phyloP scores from a whole-genome alignment of 2,329 filamentous ascomycete species.

The Rhynchosporium secalis region DNA sequence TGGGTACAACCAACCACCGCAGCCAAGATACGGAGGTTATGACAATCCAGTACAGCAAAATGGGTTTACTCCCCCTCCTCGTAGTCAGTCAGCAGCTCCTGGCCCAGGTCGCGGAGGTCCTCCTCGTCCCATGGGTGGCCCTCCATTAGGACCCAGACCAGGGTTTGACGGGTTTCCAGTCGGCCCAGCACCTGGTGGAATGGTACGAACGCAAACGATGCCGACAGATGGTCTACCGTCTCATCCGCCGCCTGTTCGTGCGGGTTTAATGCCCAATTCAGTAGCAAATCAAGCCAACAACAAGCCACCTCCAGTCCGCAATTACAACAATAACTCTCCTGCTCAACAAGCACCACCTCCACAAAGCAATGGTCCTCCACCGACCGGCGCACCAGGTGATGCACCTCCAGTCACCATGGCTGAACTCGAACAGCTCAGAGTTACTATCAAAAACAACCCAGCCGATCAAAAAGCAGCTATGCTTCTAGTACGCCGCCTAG shows the following conservation, averaged over 20 bases:
- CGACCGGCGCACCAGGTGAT: constrained; percentile 15
- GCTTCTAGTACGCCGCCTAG: constrained; percentile 75
- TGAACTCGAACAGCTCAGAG: constrained; percentile 74
- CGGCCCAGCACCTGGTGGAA: constrained; percentile 29
- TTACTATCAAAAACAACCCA: constrained; percentile 68
- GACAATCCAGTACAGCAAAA: constrained; percentile 27
- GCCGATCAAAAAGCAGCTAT: constrained; percentile 72
- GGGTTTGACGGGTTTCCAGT: constrained; percentile 28
- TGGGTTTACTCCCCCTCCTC: constrained; percentile 33
- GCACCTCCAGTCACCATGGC: constrained; percentile 64
- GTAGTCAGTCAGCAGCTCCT: constrained; percentile 36
- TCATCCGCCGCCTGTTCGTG: constrained; percentile 63
- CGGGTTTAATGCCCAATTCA: constrained; percentile 61
- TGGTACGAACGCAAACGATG: constrained; percentile 29
- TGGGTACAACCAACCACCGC: constrained; percentile 28
- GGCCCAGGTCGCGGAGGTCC: constrained; percentile 23
- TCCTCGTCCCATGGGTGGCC: constrained; percentile 15
- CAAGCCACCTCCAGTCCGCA: constrained; percentile 54
- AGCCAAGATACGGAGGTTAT: constrained; percentile 29
- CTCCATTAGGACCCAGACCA: constrained; percentile 26
- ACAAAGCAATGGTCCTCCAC: constrained; percentile 7
- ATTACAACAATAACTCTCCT: constrained; percentile 38
- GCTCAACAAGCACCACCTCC: constrained; percentile 22
- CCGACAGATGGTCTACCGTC: constrained; percentile 50
- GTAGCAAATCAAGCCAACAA: constrained; percentile 53